A percentile compares a stretch with the other conserved stretches of the same genome.
phyloP scores from a whole-genome alignment of 495 filamentous ascomycete genomes.

The Podospora appendiculata region DNA sequence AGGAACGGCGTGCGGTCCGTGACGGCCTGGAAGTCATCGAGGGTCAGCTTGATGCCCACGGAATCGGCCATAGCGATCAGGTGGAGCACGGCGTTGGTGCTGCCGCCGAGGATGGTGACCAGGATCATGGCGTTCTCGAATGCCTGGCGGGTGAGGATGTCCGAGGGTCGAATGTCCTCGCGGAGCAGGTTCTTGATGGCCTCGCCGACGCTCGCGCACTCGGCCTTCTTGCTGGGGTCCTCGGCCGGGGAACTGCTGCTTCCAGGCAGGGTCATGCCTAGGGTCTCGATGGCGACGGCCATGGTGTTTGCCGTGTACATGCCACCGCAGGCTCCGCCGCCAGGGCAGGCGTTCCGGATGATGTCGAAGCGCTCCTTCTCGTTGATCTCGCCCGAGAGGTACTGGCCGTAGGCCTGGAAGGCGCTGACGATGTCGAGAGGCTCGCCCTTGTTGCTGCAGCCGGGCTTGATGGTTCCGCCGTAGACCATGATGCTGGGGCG shows the following conservation, averaged over 20 bases:
- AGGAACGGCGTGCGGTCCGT: slow-evolving; percentile 88
- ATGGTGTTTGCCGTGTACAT: slow-evolving; percentile 99
- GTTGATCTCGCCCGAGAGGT: slow-evolving; percentile 79
- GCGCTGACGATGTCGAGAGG: slow-evolving; percentile 92
- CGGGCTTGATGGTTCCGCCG: slow-evolving; percentile 88
- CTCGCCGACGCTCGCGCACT: slow-evolving; percentile 76
- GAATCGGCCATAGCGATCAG: slow-evolving; percentile 93
- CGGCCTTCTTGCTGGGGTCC: slow-evolving; percentile 72
- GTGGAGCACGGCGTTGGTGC: slow-evolving; percentile 95
- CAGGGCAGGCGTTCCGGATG: slow-evolving; percentile 89
- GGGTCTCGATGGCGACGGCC: slow-evolving; percentile 91
- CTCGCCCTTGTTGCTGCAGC: slow-evolving; percentile 69
- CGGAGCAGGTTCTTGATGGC: slow-evolving; percentile 81
- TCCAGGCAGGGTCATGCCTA: slow-evolving; percentile 92
- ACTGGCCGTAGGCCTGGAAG: slow-evolving; percentile 97
- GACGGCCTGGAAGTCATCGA: slow-evolving; percentile 96
- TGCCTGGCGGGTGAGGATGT: slow-evolving; percentile 85
- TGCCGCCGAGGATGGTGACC: slow-evolving; percentile 90
- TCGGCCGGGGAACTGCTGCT: slow-evolving; percentile 90
- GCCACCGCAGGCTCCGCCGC: slow-evolving; percentile 88
- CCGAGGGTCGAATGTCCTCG: slow-evolving; percentile 80
- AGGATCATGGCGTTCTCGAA: slow-evolving; percentile 97
- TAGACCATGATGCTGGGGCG: slow-evolving; percentile 94
- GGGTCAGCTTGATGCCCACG: slow-evolving; percentile 86
- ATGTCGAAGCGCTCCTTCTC: slow-evolving; percentile 91